A percentile compares a stretch with the other conserved stretches of the same genome.
phyloP scores from a whole-genome alignment of 768 basidiomycete species.

The Dentipellis sp. region DNA sequence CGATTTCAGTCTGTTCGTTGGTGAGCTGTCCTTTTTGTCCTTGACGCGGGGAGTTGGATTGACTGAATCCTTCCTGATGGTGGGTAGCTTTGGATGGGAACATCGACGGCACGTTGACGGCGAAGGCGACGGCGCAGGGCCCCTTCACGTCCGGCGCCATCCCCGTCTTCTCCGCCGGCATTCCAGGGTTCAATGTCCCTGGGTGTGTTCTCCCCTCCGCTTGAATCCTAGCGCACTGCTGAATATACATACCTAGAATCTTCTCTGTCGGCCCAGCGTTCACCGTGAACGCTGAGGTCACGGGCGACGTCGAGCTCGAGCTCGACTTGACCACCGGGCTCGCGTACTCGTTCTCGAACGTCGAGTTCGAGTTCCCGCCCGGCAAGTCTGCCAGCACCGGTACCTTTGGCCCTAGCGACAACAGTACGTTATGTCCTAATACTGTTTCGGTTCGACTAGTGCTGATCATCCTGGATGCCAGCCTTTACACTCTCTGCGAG shows the following conservation, averaged over 20 bases:
- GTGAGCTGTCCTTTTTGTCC: not conserved
- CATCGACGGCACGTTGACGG: too few relatives aligned
- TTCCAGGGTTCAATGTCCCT: not conserved
- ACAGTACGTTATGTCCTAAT: conserved; percentile 24
- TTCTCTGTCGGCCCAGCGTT: conserved; percentile 40
- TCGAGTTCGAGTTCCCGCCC: conserved; percentile 36
- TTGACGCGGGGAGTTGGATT: not conserved
- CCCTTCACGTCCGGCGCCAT: too few relatives aligned
- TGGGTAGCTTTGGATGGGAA: too few relatives aligned
- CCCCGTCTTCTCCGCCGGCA: too few relatives aligned
- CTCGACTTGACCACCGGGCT: conserved; percentile 33
- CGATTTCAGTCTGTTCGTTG: conserved; percentile 2
- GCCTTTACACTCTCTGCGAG: conserved; percentile 13
- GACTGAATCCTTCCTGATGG: too few relatives aligned
- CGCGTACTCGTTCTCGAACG: conserved; percentile 31
- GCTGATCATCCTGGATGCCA: too few relatives aligned
- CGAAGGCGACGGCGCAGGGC: too few relatives aligned
- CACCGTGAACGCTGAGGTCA: conserved; percentile 26
- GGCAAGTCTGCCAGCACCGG: conserved; percentile 15
- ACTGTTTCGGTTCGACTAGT: too few relatives aligned
- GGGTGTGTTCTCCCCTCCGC: not conserved
- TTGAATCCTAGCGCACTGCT: conserved; percentile 38
- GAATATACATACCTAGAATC: conserved; percentile 22
- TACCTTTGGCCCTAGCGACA: conserved; percentile 30
- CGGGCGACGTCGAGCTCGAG: conserved; percentile 24